These are phyloP conservation scores for Serendipita indica DNA, from an alignment of 768 basidiomycete genomes.

Conservation along the genomic window DNA sequence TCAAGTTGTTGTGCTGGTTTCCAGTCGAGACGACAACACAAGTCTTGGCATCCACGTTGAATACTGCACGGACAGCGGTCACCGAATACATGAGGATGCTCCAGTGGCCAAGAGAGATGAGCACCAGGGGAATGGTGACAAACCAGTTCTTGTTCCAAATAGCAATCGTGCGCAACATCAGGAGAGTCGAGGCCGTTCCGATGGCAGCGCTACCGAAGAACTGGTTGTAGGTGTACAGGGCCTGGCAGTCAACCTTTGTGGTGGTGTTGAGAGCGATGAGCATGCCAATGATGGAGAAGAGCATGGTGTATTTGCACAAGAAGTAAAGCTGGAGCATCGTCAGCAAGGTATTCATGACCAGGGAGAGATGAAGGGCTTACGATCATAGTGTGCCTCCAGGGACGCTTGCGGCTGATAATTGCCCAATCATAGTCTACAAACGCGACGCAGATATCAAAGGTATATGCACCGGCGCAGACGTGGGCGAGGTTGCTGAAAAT, in stretches of 20 bases:
- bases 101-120: constrained; percentile 55
- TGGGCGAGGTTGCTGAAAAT: constrained; percentile 7
- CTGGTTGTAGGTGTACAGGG: constrained; percentile 35
- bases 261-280: constrained; percentile 7
- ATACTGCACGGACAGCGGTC: not conserved
- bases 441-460: constrained; percentile 6
- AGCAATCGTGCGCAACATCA: constrained; percentile 32
- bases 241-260: constrained; percentile 28
- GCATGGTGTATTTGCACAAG: constrained; percentile 9
- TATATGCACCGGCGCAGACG: constrained; percentile 7
- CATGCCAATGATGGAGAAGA: constrained; percentile 5
- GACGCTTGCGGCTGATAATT: constrained; percentile 5
- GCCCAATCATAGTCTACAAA: constrained; percentile 10
- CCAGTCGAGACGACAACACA: constrained; percentile 13
- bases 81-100: constrained; percentile 50
- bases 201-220: constrained; percentile 15
- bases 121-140: constrained; percentile 34
- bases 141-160: constrained; percentile 47
- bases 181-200: constrained; percentile 14
- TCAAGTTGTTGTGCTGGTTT: not conserved
- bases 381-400: constrained; percentile 3
- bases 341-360: not conserved
- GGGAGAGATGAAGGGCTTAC: not conserved
- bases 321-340: not conserved
- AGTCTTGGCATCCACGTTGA: not conserved